Conservation (phyloP, 2,329 filamentous ascomycete species). For the Nigrograna mackinnonii region DNA sequence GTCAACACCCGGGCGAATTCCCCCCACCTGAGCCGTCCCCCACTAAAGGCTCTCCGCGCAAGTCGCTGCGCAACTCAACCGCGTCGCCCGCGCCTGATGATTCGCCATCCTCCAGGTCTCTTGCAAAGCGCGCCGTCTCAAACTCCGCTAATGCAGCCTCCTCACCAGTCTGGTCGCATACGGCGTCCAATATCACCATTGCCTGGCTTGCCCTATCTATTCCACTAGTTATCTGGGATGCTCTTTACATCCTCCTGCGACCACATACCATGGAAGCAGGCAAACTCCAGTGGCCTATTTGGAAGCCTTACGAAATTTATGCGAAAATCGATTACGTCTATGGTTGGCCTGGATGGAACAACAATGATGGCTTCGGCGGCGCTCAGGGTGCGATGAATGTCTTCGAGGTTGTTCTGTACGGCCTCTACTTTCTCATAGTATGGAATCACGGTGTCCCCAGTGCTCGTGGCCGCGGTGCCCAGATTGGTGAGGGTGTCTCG, state of each 20-base stretch:
- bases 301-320: constrained; percentile 79
- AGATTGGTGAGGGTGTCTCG: constrained; percentile 39
- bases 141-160: constrained; percentile 20
- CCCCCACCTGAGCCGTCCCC: constrained; percentile 38
- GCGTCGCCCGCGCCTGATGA: constrained; percentile 31
- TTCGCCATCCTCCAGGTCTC: constrained; percentile 16
- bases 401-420: constrained; percentile 69
- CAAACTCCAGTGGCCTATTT: constrained; percentile 70
- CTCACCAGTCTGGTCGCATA: constrained; percentile 58
- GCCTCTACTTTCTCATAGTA: constrained; percentile 62
- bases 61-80: constrained; percentile 35
- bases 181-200: constrained; percentile 62
- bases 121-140: constrained; percentile 27
- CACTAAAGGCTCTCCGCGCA: constrained; percentile 29
- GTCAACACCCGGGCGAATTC: constrained; percentile 41
- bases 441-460: constrained; percentile 41
- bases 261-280: constrained; percentile 84
- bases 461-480: constrained; percentile 42
- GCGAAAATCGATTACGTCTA: constrained; percentile 80
- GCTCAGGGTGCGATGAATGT: constrained; percentile 74
- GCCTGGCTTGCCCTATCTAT: constrained; percentile 76
- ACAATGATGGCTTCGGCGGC: constrained; percentile 72
- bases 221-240: constrained; percentile 82
- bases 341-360: constrained; percentile 71
- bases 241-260: constrained; percentile 75